Evolutionary conservation across 2,329 filamentous ascomycete genomes (phyloP), one percentile per base, ranked within the genome.

Genomic region (Lachnellula willkommii): DNA sequence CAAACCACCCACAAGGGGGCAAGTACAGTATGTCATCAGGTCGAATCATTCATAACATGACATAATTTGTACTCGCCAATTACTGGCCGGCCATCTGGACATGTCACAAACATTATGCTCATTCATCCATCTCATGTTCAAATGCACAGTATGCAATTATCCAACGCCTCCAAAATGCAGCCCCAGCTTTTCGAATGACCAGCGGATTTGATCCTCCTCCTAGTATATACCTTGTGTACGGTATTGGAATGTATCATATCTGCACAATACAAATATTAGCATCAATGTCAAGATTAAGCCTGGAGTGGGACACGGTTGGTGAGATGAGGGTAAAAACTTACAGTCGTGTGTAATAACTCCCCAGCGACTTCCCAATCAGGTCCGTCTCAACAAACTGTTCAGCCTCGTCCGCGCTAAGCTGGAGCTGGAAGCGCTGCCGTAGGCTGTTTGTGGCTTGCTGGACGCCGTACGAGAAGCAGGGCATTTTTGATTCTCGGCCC

Each of bases 161-260:
- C 59, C 56, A 57, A 61, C 56, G 57, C 59, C 59, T 37, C 54
- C 35, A 43, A 46, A 28, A 54, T 58, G 50, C 54, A 52, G 28
- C 52, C 40, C 28, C 9, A 46, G 35, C 26, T 48, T 54, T 53
- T 32, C 39, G 35, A 36, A 35, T 52, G 50, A 54, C 17, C 32
- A 53, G 36, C 47, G 37, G 57, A 32, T 32, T 11, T 32, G 9
- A 32, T 32, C 28, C 28, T 36, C 46, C 45, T 40, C 54, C 65
- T 81, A 93, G 73, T 93, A 93, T 73, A 93, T 93, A 64, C 89
- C 89, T 73, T 93, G 89, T 37, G 89, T 92, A 68, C 89, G 83
- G 74, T 93, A 93, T 75, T 93, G 89, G 75, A 91, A 93, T 60
- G 88, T 90, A 73, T 91, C 88, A 68, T 91, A 90, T 73, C 87